Evolutionary conservation across 73 alveolate genomes (phyloP).

Genomic region (Symbiodinium natans): DNA sequence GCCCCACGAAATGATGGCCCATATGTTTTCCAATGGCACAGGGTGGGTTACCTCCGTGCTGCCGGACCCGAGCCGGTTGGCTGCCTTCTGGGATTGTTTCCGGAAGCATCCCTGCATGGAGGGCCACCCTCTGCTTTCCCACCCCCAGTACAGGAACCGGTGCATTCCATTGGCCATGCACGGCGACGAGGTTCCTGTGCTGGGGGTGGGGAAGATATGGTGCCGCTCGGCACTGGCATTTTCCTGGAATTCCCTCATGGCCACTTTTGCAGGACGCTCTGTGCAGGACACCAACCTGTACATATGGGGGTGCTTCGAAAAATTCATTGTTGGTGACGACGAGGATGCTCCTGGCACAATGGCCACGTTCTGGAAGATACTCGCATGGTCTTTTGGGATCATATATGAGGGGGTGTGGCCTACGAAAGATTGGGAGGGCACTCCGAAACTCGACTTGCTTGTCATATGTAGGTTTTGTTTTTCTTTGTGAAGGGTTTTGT

Average conservation of each 20-base stretch:
- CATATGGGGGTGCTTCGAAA: conserved; percentile 14
- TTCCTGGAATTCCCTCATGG: background rate
- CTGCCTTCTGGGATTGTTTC: background rate
- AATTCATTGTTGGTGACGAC: background rate
- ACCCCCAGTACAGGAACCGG: too few species aligned
- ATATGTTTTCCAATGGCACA: background rate
- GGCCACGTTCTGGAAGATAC: background rate
- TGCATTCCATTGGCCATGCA: background rate
- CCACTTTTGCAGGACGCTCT: background rate
- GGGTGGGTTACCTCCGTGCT: background rate
- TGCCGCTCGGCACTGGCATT: background rate
- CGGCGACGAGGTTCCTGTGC: conserved; percentile 23
- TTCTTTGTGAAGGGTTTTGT: too few species aligned
- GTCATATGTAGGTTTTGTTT: too few species aligned
- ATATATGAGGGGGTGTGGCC: conserved; percentile 14
- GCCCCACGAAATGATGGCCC: background rate
- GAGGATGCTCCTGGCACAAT: background rate
- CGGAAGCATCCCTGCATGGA: background rate
- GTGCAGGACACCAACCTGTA: background rate
- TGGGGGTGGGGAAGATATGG: conserved; percentile 29
- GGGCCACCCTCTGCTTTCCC: background rate
- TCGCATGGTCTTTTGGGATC: background rate
- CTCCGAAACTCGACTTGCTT: too few species aligned
- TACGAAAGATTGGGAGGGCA: background rate
- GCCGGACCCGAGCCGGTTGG: background rate